Conservation (phyloP, 345 rosid species). For the Aquilaria malaccensis region DNA sequence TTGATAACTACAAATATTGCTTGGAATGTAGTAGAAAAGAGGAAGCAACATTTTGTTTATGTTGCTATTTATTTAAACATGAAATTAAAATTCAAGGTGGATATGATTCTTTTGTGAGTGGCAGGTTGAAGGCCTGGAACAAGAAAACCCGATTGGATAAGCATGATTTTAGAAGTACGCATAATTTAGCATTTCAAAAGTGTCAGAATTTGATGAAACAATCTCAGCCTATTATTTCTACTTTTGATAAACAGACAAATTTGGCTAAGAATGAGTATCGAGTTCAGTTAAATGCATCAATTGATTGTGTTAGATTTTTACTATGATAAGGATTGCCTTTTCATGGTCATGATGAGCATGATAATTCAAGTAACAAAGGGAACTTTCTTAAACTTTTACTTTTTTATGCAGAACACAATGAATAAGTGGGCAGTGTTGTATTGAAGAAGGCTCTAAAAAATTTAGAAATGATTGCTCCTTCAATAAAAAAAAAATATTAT, state of each 20-base stretch:
- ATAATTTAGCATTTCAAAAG: background rate
- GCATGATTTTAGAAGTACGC: background rate
- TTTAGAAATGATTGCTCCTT: background rate
- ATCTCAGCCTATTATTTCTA: background rate
- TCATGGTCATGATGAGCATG: slow-evolving; percentile 9
- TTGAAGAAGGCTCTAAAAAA: background rate
- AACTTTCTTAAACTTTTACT: slow-evolving; percentile 9
- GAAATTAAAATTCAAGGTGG: background rate
- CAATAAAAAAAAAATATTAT: background rate
- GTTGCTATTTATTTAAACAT: background rate
- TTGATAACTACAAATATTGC: background rate
- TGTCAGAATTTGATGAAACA: slow-evolving; percentile 5
- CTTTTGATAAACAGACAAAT: background rate
- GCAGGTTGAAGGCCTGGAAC: background rate
- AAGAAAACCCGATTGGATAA: background rate
- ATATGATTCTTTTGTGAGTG: background rate
- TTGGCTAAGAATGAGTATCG: background rate
- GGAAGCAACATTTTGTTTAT: background rate
- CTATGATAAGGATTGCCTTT: slow-evolving; percentile 3
- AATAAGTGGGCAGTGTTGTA: background rate
- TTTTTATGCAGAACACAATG: background rate
- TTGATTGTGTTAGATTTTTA: background rate
- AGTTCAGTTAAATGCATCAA: background rate
- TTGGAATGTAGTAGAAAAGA: background rate
- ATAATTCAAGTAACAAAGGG: slow-evolving; percentile 3